These are phyloP conservation scores for Cryptococcus amylolentus DNA, from an alignment of 1,284 basidiomycete genomes.

Conservation along the genomic window DNA sequence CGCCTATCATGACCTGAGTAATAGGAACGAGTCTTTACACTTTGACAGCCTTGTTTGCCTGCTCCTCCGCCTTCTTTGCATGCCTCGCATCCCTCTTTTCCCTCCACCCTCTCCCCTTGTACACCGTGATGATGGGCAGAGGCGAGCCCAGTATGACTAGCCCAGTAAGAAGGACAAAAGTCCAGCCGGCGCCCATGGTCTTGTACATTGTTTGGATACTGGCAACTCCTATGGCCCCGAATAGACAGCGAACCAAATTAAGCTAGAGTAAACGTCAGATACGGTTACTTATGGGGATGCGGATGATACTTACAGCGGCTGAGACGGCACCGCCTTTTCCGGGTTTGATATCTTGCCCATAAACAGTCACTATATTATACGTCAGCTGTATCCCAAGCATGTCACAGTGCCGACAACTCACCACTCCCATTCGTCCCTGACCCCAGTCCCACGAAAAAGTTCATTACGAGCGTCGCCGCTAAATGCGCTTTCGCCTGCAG, in stretches of 20 bases:
- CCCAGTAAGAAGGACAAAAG: slow-evolving; percentile 43
- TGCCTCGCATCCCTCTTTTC: slow-evolving; percentile 13
- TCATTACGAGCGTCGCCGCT: slow-evolving; percentile 34
- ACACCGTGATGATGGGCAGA: slow-evolving; percentile 28
- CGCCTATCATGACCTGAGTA: too few relatives aligned
- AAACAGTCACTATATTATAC: slow-evolving; percentile 29
- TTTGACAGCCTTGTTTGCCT: not conserved
- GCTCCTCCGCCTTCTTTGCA: slow-evolving; percentile 4
- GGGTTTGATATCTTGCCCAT: slow-evolving; percentile 45
- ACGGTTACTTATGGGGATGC: not conserved
- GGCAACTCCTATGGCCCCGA: slow-evolving; percentile 43
- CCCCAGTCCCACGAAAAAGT: slow-evolving; percentile 43
- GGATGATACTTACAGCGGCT: slow-evolving; percentile 32
- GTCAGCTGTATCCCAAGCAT: not conserved
- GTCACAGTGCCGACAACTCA: slow-evolving; percentile 3
- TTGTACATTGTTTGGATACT: slow-evolving; percentile 39
- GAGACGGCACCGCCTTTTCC: slow-evolving; percentile 45
- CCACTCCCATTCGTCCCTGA: slow-evolving; percentile 28
- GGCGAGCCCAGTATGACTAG: slow-evolving; percentile 29
- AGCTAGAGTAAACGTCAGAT: slow-evolving; percentile 17
- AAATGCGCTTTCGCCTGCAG: slow-evolving; percentile 33
- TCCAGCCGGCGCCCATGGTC: slow-evolving; percentile 43
- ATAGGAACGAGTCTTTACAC: too few relatives aligned
- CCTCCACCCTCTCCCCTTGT: slow-evolving; percentile 36
- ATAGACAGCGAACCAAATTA: slow-evolving; percentile 46